A percentile compares a stretch with the other conserved stretches of the same genome.
phyloP scores from a whole-genome alignment of 2,329 filamentous ascomycete species.

The Colletotrichum sp. region DNA sequence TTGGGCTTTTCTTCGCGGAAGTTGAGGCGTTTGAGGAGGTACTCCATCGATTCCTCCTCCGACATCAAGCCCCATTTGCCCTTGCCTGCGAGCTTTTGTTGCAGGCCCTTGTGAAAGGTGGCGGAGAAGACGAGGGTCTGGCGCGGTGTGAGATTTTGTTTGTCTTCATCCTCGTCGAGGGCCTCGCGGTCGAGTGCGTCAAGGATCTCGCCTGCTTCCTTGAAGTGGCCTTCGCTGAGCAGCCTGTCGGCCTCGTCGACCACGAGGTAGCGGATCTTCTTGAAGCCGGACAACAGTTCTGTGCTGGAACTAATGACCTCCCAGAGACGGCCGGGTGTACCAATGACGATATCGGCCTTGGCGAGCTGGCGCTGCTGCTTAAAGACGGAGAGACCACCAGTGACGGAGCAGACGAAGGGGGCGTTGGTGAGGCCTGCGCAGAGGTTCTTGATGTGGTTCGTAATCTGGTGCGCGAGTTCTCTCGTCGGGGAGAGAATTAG shows the following conservation, averaged over 20 bases:
- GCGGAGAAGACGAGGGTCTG: slow-evolving; percentile 97
- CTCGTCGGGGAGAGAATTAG: slow-evolving; percentile 89
- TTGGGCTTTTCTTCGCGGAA: slow-evolving; percentile 85
- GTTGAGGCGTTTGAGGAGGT: slow-evolving; percentile 86
- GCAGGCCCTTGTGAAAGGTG: slow-evolving; percentile 89
- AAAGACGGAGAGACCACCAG: slow-evolving; percentile 89
- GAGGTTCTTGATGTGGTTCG: slow-evolving; percentile 79
- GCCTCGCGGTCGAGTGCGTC: slow-evolving; percentile 77
- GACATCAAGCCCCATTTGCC: slow-evolving; percentile 60
- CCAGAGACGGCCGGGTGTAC: slow-evolving; percentile 91
- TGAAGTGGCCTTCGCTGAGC: slow-evolving; percentile 91
- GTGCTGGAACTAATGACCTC: slow-evolving; percentile 83
- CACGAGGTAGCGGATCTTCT: slow-evolving; percentile 79
- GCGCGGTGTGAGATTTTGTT: slow-evolving; percentile 53
- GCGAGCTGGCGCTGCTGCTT: slow-evolving; percentile 89
- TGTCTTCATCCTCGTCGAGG: slow-evolving; percentile 60
- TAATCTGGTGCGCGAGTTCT: slow-evolving; percentile 91
- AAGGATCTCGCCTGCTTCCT: slow-evolving; percentile 89
- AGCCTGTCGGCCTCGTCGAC: slow-evolving; percentile 94
- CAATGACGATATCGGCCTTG: slow-evolving; percentile 90
- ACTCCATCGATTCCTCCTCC: slow-evolving; percentile 86
- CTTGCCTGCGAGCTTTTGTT: slow-evolving; percentile 88
- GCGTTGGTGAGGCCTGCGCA: slow-evolving; percentile 65
- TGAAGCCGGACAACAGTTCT: slow-evolving; percentile 72
- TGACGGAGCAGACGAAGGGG: slow-evolving; percentile 84